Conservation (phyloP, 73 alveolate species). For the Paraurostyla sp. region DNA sequence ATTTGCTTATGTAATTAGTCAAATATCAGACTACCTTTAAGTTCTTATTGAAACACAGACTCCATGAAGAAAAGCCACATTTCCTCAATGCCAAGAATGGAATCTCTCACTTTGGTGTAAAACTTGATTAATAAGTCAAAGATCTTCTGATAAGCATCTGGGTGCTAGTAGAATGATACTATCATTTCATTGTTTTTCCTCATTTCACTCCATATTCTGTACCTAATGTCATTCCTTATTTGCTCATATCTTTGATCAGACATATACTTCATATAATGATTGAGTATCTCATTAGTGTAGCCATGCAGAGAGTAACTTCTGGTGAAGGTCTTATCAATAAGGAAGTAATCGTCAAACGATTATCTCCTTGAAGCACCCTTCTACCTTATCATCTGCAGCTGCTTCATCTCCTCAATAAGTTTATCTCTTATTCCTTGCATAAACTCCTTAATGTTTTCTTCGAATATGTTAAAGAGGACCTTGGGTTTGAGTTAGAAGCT, state of each 20-base stretch:
- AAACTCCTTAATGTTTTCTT: conserved; percentile 37
- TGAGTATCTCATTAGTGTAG: not conserved
- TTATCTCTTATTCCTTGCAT: conserved; percentile 48
- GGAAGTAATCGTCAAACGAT: conserved; percentile 60
- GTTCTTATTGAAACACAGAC: conserved; percentile 20
- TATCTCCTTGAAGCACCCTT: conserved; percentile 2
- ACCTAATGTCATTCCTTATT: conserved; percentile 8
- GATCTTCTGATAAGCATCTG: conserved; percentile 23
- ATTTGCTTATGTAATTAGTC: conserved; percentile 43
- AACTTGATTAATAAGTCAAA: conserved; percentile 42
- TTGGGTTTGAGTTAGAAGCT: conserved; percentile 34
- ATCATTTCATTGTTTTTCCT: not conserved
- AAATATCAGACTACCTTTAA: conserved; percentile 42
- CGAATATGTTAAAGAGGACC: conserved; percentile 23
- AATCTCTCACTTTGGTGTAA: conserved; percentile 46
- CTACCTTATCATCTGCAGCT: not conserved
- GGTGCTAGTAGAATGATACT: conserved; percentile 28
- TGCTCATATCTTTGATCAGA: conserved; percentile 22
- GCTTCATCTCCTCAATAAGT: conserved; percentile 29
- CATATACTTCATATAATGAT: conserved; percentile 40
- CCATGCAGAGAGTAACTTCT: conserved; percentile 37
- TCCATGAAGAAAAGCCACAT: conserved; percentile 61
- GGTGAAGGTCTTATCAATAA: conserved; percentile 20
- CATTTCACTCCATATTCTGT: conserved; percentile 18
- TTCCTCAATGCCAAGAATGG: conserved; percentile 42